Evolutionary conservation across 2,329 filamentous ascomycete species (phyloP).

Genomic region (Neurospora sp.): DNA sequence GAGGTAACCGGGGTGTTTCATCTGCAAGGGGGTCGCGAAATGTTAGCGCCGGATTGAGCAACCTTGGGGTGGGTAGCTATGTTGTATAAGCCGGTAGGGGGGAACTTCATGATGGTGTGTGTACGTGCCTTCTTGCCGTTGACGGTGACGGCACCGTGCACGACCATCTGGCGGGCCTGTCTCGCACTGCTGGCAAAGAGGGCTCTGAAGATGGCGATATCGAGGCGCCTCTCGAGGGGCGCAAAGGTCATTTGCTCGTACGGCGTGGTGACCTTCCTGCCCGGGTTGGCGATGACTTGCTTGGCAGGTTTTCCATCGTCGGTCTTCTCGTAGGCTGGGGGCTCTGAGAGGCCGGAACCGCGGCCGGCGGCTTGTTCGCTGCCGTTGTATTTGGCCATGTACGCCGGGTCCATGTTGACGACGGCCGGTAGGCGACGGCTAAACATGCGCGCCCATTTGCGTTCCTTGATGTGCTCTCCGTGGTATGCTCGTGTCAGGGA

Average conservation of each 20-base stretch:
- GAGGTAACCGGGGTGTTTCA: conserved; percentile 83
- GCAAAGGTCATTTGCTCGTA: conserved; percentile 97
- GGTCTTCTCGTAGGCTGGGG: conserved; percentile 10
- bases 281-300: conserved; percentile 25
- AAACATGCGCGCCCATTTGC: conserved; percentile 93
- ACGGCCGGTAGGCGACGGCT: conserved; percentile 69
- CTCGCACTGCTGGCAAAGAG: conserved; percentile 88
- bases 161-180: conserved; percentile 87
- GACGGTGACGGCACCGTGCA: conserved; percentile 88
- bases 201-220: conserved; percentile 89
- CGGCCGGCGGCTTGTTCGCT: conserved; percentile 74
- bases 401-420: conserved; percentile 71
- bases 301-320: conserved; percentile 14
- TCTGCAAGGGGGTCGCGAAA: conserved; percentile 41
- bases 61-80: neutral
- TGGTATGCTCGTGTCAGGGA: conserved; percentile 77
- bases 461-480: conserved; percentile 87
- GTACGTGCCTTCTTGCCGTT: conserved; percentile 82
- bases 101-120: neutral
- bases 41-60: neutral
- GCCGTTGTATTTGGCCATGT: conserved; percentile 74
- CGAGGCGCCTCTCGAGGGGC: conserved; percentile 79
- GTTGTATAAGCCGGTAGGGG: neutral
- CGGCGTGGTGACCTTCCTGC: conserved; percentile 47
- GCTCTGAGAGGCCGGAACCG: conserved; percentile 55